Percentiles rank a stretch among this genome's conserved stretches.
Conservation (phyloP, 345 rosid species). For the Capsella bursapastoris region DNA sequence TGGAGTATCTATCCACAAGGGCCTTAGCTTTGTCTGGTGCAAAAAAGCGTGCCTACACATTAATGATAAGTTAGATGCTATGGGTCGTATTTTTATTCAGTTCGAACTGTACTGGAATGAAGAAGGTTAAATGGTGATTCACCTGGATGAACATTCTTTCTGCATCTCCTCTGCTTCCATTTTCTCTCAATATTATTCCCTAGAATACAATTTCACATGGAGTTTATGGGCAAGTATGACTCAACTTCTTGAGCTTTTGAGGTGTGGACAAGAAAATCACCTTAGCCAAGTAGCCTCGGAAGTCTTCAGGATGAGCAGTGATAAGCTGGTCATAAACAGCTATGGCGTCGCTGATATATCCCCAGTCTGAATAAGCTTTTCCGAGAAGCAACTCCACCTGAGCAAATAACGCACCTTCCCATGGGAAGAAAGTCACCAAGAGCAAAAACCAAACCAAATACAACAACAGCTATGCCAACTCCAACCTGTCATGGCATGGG, state of each 20-base stretch:
- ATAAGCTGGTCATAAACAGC: constrained; percentile 85
- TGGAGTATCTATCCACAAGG: constrained; percentile 81
- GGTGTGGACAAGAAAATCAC: constrained; percentile 41
- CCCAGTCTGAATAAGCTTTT: constrained; percentile 95
- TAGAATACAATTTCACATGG: constrained; percentile 42
- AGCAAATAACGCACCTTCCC: constrained; percentile 60
- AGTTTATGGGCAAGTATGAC: constrained; percentile 16
- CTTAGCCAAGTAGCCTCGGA: constrained; percentile 96
- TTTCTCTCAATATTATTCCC: constrained; percentile 91
- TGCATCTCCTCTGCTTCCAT: constrained; percentile 82
- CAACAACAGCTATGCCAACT: constrained; percentile 84
- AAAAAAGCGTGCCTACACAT: constrained; percentile 82
- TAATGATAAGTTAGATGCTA: not conserved
- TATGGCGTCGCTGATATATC: constrained; percentile 74
- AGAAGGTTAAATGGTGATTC: constrained; percentile 35
- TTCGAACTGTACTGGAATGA: not conserved
- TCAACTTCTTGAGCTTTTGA: not conserved
- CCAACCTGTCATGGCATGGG: constrained; percentile 64
- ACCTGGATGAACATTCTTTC: constrained; percentile 99
- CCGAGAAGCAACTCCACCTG: constrained; percentile 93
- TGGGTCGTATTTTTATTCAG: constrained; percentile 3
- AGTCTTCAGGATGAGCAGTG: constrained; percentile 77
- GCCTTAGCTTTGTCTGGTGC: constrained; percentile 92
- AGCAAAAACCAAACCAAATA: constrained; percentile 93
- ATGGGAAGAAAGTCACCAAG: constrained; percentile 95